These are phyloP conservation scores for Calonectria leucothoes DNA, from an alignment of 2,329 filamentous ascomycete genomes.

Conservation along the genomic window DNA sequence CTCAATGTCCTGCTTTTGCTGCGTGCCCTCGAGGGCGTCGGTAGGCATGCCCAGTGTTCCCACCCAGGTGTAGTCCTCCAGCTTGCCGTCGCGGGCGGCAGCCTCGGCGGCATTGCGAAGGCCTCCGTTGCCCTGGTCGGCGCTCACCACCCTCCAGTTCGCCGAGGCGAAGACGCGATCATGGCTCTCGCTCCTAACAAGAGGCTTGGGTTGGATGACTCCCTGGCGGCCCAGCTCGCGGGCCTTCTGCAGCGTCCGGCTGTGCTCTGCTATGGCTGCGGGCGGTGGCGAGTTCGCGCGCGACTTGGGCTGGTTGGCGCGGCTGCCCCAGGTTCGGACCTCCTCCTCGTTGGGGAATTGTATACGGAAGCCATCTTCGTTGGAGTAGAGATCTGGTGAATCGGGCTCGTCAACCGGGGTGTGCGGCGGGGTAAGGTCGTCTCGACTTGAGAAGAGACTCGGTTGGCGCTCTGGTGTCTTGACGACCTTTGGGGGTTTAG, in stretches of 20 bases:
- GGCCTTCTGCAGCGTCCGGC: conserved; percentile 67
- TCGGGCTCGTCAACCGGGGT: conserved; percentile 61
- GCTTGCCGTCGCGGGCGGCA: conserved; percentile 74
- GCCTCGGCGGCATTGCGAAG: conserved; percentile 89
- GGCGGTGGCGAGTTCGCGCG: conserved; percentile 80
- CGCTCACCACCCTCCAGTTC: conserved; percentile 84
- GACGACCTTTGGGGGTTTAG: conserved; percentile 15
- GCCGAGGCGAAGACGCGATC: conserved; percentile 80
- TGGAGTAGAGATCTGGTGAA: conserved; percentile 63
- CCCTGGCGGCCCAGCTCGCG: conserved; percentile 68
- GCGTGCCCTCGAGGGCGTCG: conserved; percentile 79
- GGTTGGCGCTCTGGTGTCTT: conserved; percentile 53
- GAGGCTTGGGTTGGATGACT: conserved; percentile 64
- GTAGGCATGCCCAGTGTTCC: conserved; percentile 95
- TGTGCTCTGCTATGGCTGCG: conserved; percentile 78
- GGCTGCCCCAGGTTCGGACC: conserved; percentile 80
- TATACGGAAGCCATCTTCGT: conserved; percentile 68
- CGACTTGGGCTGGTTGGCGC: conserved; percentile 82
- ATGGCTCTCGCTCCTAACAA: conserved; percentile 70
- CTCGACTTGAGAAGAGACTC: conserved; percentile 63
- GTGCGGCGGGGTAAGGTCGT: conserved; percentile 65
- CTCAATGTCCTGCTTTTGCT: conserved; percentile 85
- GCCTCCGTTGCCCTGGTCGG: conserved; percentile 92
- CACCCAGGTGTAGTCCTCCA: conserved; percentile 87
- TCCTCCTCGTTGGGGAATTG: conserved; percentile 77